A percentile compares a stretch with the other conserved stretches of the same genome.
Evolutionary conservation across 139 green algal species (phyloP).

Genomic region (Coelastrella sp.): DNA sequence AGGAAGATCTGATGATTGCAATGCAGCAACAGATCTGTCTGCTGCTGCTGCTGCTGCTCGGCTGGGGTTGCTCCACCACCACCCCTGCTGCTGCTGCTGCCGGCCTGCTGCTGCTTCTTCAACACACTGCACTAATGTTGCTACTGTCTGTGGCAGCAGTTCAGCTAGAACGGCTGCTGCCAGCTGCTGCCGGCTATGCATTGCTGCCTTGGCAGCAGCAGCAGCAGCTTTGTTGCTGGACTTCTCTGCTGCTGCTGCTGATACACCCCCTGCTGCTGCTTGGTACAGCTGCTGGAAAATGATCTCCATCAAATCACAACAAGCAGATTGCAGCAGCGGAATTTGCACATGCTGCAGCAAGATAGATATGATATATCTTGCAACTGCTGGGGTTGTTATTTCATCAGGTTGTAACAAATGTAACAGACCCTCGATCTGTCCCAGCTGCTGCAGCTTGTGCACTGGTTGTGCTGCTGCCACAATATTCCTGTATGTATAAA

Average conservation of each 20-base stretch:
- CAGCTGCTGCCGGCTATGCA: slow-evolving; percentile 8
- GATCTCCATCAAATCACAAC: slow-evolving; percentile 56
- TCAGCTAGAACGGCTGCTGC: slow-evolving; percentile 12
- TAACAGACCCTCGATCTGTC: slow-evolving; percentile 54
- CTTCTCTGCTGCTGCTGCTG: not conserved
- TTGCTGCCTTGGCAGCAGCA: not conserved
- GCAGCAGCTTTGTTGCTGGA: slow-evolving; percentile 2
- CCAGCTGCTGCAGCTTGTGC: slow-evolving; percentile 52
- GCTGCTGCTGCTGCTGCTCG: slow-evolving; percentile 2
- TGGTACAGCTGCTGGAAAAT: slow-evolving; percentile 40
- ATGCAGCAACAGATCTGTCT: not conserved
- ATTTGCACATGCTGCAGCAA: slow-evolving; percentile 54
- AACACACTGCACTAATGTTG: slow-evolving; percentile 52
- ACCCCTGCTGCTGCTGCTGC: slow-evolving; percentile 20
- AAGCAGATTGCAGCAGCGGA: slow-evolving; percentile 34
- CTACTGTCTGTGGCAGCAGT: slow-evolving; percentile 57
- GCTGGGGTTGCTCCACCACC: not conserved
- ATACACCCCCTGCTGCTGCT: not conserved
- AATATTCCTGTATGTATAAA: slow-evolving; percentile 59
- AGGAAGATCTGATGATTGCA: not conserved
- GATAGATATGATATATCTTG: slow-evolving; percentile 58
- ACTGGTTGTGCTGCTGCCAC: slow-evolving; percentile 36
- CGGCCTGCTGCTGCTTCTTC: slow-evolving; percentile 12
- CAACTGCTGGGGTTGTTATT: slow-evolving; percentile 43
- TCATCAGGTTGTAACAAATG: slow-evolving; percentile 43